Evolutionary conservation across 805 yeast genomes (phyloP), one percentile per base, ranked within the genome.

Genomic region (Priceomyces medius): DNA sequence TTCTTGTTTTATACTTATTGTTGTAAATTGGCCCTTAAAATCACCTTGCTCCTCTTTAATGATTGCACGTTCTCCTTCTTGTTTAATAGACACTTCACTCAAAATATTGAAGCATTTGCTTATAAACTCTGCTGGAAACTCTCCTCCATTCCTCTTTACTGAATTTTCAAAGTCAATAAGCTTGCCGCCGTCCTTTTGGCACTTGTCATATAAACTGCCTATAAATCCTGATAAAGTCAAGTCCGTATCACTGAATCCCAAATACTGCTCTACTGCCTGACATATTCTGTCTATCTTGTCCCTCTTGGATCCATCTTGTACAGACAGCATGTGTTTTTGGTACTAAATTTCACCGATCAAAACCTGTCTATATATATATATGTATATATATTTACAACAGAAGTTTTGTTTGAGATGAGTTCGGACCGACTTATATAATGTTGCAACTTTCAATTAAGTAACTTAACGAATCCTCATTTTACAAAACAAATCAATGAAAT

Each of bases 131-230:
- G 31, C 41, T 1, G 74, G 73, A 39, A 70, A 69, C 17, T 61
- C 70, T 4, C 74, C 75, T 1, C 76, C 74, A 47, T 68, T 68
- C n/a, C 54, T 56, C 16, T 46, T 40, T 13, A 69, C 48, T 7
- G 54, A 28, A 4, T 20, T 21, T 17, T 35, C 26, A 28, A 41
- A 42, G 2, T 19, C 20, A 36, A 40, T 20, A 16, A 44, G 18
- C 32, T 43, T 21, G 21, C 31, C 28, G 8, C 20, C 31, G 9
- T 29, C 19, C 16, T 35, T 31, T 14, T 27, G 31, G 3, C 45
- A 29, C 41, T 54, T 48, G 16, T 51, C 46, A 45, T 58, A 61
- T 23, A 66, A 42, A 34, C 50, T 54, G 18, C 42, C 21, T n/a
- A 66, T 47, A 47, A 61, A 66, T 20, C 54, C 53, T 2, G 71